A percentile compares a stretch with the other conserved stretches of the same genome.
phyloP scores from a whole-genome alignment of 2,329 filamentous ascomycete genomes.

The Pseudogymnoascus sp. region DNA sequence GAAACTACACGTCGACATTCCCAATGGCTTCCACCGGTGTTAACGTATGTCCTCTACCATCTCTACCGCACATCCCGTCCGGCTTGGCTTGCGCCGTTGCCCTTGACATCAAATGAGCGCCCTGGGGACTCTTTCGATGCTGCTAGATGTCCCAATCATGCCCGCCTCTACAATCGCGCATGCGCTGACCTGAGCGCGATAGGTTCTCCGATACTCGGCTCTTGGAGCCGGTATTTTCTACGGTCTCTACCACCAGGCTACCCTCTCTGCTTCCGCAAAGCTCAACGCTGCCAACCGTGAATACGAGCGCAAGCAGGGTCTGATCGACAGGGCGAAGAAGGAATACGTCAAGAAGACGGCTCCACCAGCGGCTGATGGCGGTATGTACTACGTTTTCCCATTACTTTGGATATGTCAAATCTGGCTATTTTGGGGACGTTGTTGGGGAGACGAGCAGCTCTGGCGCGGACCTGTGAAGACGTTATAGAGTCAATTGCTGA shows the following conservation, averaged over 20 bases:
- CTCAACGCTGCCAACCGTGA: constrained; percentile 66
- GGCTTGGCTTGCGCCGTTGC: not conserved
- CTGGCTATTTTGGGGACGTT: not conserved
- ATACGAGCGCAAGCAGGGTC: constrained; percentile 81
- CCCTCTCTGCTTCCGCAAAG: constrained; percentile 66
- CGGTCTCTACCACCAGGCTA: constrained; percentile 87
- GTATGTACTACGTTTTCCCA: not conserved
- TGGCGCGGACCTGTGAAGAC: not conserved
- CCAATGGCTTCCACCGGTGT: constrained; percentile 40
- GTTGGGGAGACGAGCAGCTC: not conserved
- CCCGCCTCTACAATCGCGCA: not conserved
- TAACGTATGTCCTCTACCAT: constrained; percentile 38
- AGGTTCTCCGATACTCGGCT: constrained; percentile 97
- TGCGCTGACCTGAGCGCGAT: constrained; percentile 17
- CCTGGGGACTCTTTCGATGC: not conserved
- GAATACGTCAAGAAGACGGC: constrained; percentile 76
- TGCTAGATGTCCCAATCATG: not conserved
- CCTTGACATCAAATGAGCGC: not conserved
- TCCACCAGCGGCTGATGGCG: constrained; percentile 34
- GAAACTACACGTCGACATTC: constrained; percentile 10
- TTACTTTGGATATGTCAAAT: not conserved
- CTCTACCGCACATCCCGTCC: constrained; percentile 8
- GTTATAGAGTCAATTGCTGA: constrained; percentile 1
- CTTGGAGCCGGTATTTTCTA: constrained; percentile 89
- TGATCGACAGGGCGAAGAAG: constrained; percentile 89